Evolutionary conservation across 2,329 filamentous ascomycete genomes (phyloP), one percentile per base, ranked within the genome.

Genomic region (Ascochyta koolunga): DNA sequence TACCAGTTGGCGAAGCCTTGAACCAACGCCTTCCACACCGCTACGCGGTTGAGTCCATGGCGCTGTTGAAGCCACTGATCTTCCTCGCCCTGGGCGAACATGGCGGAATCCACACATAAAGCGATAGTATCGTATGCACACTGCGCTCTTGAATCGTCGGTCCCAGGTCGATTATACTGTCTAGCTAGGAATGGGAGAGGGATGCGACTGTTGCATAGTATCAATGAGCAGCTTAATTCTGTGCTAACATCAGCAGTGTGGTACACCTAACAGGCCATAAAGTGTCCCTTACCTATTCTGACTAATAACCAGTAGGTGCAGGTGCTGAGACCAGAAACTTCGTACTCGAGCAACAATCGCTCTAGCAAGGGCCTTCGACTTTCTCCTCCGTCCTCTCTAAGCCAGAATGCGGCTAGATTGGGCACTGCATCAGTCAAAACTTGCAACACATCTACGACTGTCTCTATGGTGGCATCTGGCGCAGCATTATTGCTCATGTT

Each of bases 1-100:
- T 64, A 70, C 64, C 64, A 68, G 8, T 60, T 24, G 1, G 62
- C 51, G 18, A 65, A 60, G 1, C 50, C 43, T 32, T 55, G 54
- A 21, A 64, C 49, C 6, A 65, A 46, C 6, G 44, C 57, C 22
- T 58, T 58, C 67, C 66, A 70, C 10, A 58, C 47, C 13, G 64
- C 58, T 4, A 67, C 52, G 2, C 62, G 61, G 31, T 60, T 63
- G 15, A 51, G 39, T 1, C 60, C 63, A 41, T 65, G 61, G 2
- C 61, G 61, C n/a, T 58, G 54, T 43, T 63, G 57, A 10, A 62
- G 48, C 58, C 57, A 59, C 9, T 27, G 53, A 41, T 67, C 59
- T 25, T 67, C 60, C 16, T 66, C 61, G n/a, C 59, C 64, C 15
- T 62, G 57, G 7, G 57, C 54, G 39, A 65, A 66, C 33, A 62